Evolutionary conservation across 805 yeast species (phyloP), one percentile per base, ranked within the genome.

Genomic region (Diddensiella santjacobensis): DNA sequence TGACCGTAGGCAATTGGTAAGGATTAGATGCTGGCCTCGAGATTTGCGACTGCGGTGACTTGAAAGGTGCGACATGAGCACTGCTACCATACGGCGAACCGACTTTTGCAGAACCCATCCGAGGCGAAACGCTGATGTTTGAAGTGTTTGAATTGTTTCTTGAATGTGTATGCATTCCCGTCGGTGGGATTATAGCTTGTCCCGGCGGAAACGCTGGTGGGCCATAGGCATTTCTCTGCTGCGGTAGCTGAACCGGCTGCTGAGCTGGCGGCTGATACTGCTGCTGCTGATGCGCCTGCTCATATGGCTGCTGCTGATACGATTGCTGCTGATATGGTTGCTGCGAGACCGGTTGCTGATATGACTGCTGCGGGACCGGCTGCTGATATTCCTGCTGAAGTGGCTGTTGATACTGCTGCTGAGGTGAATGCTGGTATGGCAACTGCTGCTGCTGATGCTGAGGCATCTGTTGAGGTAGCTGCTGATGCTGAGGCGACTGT

Each of bases 101-200:
- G 18, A 41, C 13, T 31, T 35, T 10, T 3, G 44, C 29, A 8
- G 17, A 17, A 17, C 22, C 10, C 18, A 23, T 17, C 22, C 38
- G 3, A 4, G 46, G 47, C 3, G 45, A 38, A n/a, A 24, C 2
- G 26, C 50, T 42, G 31, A n/a, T 18, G 29, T 24, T 22, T 17
- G 49, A 44, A 15, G 50, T 44, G 4, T 15, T 15, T 10, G 48
- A 44, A 39, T 39, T 44, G 30, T 20, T 44, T 10, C 48, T 23
- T 42, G 48, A 44, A 23, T 44, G 49, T 4, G 49, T 17, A 31
- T 44, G 23, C 47, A 22, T 39, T 18, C 42, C 42, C 29, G 42
- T 13, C 18, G 42, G 42, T 20, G 42, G 42, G 15, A 39, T 17
- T 6, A 39, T 39, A 19, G 38, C 20, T 15, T 35, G 15, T 8